Evolutionary conservation across 73 alveolate genomes (phyloP).

Genomic region (Symbiodinium natans): DNA sequence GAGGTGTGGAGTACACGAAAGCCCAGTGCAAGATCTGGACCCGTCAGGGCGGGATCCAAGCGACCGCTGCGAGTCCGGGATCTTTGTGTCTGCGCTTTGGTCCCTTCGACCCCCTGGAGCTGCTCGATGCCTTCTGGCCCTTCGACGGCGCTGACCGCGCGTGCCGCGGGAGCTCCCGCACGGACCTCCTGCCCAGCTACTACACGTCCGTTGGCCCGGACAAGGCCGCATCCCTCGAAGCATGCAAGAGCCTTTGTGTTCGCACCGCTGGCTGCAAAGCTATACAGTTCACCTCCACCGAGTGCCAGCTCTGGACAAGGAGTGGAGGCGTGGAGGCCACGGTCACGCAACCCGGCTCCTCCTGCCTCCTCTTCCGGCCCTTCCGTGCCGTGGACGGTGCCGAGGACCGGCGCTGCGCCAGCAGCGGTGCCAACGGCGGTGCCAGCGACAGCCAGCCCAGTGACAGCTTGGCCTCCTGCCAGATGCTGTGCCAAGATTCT

Average conservation of each 20-base stretch:
- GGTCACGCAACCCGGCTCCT: background rate
- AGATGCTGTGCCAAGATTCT: background rate
- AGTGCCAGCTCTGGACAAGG: conserved; percentile 58
- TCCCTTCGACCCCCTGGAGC: conserved; percentile 7
- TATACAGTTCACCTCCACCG: conserved; percentile 3
- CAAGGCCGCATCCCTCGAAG: background rate
- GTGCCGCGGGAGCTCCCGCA: conserved; percentile 30
- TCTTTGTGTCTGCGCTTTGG: conserved; percentile 49
- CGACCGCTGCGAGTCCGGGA: conserved; percentile 19
- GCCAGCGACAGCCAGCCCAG: background rate
- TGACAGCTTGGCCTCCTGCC: background rate
- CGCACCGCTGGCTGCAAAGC: conserved; percentile 41
- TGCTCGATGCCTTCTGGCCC: conserved; percentile 31
- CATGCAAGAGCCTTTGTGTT: conserved; percentile 25
- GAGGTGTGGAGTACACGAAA: conserved; percentile 35
- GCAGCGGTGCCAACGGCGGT: background rate
- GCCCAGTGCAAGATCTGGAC: conserved; percentile 35
- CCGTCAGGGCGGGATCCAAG: background rate
- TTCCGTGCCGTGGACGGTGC: conserved; percentile 47
- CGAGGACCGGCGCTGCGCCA: background rate
- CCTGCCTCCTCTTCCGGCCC: conserved; percentile 30
- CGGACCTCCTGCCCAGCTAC: conserved; percentile 24
- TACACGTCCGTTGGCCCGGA: conserved; percentile 27
- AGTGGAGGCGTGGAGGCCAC: conserved; percentile 30
- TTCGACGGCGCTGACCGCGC: conserved; percentile 11